Percentiles rank a stretch among this genome's conserved stretches.
These are phyloP conservation scores for Tolypocladium amazonense DNA, from an alignment of 2,329 filamentous ascomycete genomes.

Conservation along the genomic window DNA sequence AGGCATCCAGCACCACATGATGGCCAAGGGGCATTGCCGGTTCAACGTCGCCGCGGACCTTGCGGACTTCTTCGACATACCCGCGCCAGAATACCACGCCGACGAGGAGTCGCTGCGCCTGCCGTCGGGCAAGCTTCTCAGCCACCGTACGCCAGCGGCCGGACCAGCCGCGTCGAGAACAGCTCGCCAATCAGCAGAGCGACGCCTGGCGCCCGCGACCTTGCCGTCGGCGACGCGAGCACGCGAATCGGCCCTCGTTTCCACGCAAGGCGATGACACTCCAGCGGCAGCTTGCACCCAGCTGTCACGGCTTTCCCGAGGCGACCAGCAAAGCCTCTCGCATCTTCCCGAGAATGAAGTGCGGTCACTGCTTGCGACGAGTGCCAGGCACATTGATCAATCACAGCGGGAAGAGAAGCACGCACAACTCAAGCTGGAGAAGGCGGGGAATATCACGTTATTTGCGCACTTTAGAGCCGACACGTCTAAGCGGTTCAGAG, in stretches of 20 bases:
- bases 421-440: background rate
- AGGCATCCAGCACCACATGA: slow-evolving; percentile 41
- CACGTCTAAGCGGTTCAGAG: background rate
- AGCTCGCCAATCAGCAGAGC: background rate
- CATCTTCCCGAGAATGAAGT: background rate
- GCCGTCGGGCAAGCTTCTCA: slow-evolving; percentile 24
- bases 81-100: slow-evolving; percentile 3
- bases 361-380: background rate
- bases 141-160: slow-evolving; percentile 7
- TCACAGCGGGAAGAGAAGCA: background rate
- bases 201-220: background rate
- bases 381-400: background rate
- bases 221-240: background rate
- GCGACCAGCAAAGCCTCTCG: background rate
- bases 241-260: background rate
- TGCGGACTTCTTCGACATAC: slow-evolving; percentile 29
- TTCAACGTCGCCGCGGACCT: slow-evolving; percentile 30
- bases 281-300: background rate
- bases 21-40: slow-evolving; percentile 35
- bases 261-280: background rate
- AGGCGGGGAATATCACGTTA: background rate
- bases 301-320: background rate
- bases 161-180: background rate
- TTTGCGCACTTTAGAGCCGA: background rate
- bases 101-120: slow-evolving; percentile 9